Base-by-base conservation (phyloP, 2,329 filamentous ascomycete genomes). In the Lasiodiplodia sp. region DNA sequence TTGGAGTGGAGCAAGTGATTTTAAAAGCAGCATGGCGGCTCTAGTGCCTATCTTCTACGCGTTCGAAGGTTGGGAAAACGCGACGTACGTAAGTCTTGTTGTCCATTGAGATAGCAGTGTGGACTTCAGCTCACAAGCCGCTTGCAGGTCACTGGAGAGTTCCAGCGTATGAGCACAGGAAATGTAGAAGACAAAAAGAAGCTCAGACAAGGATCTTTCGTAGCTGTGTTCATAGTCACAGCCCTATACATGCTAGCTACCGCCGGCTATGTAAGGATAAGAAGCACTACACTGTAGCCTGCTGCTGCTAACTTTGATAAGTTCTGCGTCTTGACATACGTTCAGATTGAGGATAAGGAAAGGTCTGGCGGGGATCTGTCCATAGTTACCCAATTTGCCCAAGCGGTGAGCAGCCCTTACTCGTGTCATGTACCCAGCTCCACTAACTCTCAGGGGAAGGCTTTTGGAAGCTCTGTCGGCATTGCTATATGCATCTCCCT, bases 21-120 rank as follows among this genome's bases (percentile, higher is more conserved):
- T 76, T 78, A 11, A 70, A 56, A 1, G 73, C 72, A 51, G 78
- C 76, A 7, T 71, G 78, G 34, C 73, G 77, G 56, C 69, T 25
- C 68, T 70, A 31, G 66, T 72, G 1, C 76, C 79, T 55, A 76
- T 81, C 8, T 70, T 80, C 16, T 81, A 80, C 68, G 71, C 79
- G 7, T 81, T 79, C 66, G 76, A 77, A 49, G 79, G 79, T 3
- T 81, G 79, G 79, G 79, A 81, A 70, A 81, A 81, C 66, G 78
- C 79, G 28, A 80, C 80, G 25, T 81, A 80, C 70, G 79, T 81
- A 34, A 51, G 60, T 40, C 18, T 3, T 14, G 3, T 14, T 7
- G 6, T 34, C 31, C 31, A 8, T 7, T 8, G 6, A 34, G 1
- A 6, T 34, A 34, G 7, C 8, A 1, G 6, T 34, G 1, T 10